Conservation (phyloP, 441 rosid genomes). For the Francoa sonchifolia region DNA sequence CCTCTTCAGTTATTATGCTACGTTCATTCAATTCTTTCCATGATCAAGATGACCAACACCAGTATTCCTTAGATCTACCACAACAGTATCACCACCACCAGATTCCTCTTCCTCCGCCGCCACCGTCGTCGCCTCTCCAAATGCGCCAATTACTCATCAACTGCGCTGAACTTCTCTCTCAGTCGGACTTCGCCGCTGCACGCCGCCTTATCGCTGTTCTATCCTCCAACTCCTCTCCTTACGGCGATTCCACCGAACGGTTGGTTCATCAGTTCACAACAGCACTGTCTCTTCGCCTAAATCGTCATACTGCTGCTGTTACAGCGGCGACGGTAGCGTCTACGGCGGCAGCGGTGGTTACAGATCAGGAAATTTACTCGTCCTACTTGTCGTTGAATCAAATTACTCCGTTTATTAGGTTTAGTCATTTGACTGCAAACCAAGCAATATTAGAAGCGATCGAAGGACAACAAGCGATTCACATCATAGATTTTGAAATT, state of each 20-base stretch:
- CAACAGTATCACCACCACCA: conserved; percentile 10
- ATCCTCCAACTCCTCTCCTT: conserved; percentile 48
- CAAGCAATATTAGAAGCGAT: conserved; percentile 82
- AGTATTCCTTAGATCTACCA: conserved; percentile 22
- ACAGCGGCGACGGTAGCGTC: conserved; percentile 1
- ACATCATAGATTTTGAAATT: conserved; percentile 79
- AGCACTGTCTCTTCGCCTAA: conserved; percentile 63
- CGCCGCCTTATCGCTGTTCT: conserved; percentile 47
- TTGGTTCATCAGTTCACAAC: conserved; percentile 55
- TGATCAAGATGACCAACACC: conserved; percentile 21
- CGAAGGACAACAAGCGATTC: conserved; percentile 43
- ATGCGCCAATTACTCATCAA: conserved; percentile 59
- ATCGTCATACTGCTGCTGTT: conserved; percentile 11
- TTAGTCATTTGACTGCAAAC: conserved; percentile 82
- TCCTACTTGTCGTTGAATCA: conserved; percentile 79
- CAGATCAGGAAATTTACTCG: too few species aligned
- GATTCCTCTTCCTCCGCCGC: not conserved
- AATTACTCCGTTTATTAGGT: conserved; percentile 73
- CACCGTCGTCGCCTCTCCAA: conserved; percentile 17
- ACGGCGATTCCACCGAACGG: conserved; percentile 71
- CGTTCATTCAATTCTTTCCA: too few species aligned
- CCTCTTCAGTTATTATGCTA: too few species aligned
- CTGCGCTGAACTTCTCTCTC: conserved; percentile 59
- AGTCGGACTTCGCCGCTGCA: conserved; percentile 58
- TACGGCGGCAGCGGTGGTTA: too few species aligned